Percentiles rank a stretch among this genome's conserved stretches.
Conservation (phyloP, 2,329 filamentous ascomycete genomes). For the Ophiostoma piceae region DNA sequence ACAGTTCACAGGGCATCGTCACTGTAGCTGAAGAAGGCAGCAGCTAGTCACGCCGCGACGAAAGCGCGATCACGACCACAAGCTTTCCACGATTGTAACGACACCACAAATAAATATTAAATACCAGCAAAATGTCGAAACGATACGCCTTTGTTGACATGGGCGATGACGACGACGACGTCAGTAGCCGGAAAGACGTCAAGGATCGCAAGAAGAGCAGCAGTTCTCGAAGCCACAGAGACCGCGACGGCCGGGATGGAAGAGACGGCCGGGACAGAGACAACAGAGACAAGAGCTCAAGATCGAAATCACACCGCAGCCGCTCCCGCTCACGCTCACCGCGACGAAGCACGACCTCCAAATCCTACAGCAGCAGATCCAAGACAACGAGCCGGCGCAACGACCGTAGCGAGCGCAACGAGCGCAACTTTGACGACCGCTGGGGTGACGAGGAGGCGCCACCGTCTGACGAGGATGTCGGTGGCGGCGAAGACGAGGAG, state of each 20-base stretch:
- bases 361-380: slow-evolving; percentile 37
- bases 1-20: neutral
- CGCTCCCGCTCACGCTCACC: slow-evolving; percentile 28
- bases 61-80: neutral
- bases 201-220: slow-evolving; percentile 36
- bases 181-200: slow-evolving; percentile 10
- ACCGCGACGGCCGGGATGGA: slow-evolving; percentile 1
- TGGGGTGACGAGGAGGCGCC: slow-evolving; percentile 74
- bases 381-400: slow-evolving; percentile 38
- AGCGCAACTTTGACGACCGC: slow-evolving; percentile 60
- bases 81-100: neutral
- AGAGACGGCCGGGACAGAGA: neutral
- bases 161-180: slow-evolving; percentile 52
- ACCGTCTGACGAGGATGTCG: slow-evolving; percentile 34
- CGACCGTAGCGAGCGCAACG: slow-evolving; percentile 35
- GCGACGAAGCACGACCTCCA: slow-evolving; percentile 30
- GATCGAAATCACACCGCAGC: slow-evolving; percentile 28
- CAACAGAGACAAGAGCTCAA: slow-evolving; percentile 21
- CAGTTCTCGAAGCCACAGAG: neutral
- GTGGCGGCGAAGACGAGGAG: slow-evolving; percentile 49
- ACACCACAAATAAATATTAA: too few relatives aligned
- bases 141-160: slow-evolving; percentile 64
- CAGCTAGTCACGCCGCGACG: neutral
- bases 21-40: neutral
- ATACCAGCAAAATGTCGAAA: slow-evolving; percentile 38